phyloP scores from a whole-genome alignment of 371 early-diverging fungal genomes.

The Encephalitozoon intestinalis region DNA sequence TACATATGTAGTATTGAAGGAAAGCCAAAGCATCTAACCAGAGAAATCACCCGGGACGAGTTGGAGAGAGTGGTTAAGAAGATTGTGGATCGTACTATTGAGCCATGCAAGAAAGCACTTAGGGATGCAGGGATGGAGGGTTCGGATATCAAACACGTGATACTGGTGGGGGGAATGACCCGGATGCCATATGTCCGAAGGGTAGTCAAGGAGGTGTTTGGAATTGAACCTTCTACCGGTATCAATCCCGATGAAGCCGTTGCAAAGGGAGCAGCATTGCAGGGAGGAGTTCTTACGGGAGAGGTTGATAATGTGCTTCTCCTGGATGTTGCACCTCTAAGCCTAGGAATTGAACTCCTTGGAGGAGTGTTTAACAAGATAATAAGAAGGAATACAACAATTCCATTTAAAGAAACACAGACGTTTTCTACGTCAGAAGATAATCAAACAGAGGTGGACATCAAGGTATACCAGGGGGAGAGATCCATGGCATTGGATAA shows the following conservation, averaged over 20 bases:
- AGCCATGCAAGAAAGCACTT: conserved; percentile 85
- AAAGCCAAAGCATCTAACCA: conserved; percentile 86
- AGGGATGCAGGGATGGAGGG: conserved; percentile 78
- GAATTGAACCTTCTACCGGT: conserved; percentile 75
- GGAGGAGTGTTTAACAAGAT: conserved; percentile 88
- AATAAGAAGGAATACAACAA: conserved; percentile 92
- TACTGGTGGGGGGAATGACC: conserved; percentile 97
- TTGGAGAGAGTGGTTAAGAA: conserved; percentile 72
- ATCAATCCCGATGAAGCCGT: conserved; percentile 99
- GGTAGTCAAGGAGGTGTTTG: conserved; percentile 76
- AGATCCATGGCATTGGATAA: conserved; percentile 88
- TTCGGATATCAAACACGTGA: conserved; percentile 79
- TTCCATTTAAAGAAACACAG: conserved; percentile 96
- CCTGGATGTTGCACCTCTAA: conserved; percentile 91
- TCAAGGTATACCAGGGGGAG: conserved; percentile 96
- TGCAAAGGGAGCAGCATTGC: conserved; percentile 94
- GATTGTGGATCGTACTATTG: conserved; percentile 76
- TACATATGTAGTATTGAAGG: conserved; percentile 80
- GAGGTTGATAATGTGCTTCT: conserved; percentile 81
- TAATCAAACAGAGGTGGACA: conserved; percentile 90
- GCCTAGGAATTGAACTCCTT: conserved; percentile 72
- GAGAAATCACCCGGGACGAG: conserved; percentile 75
- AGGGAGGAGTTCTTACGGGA: conserved; percentile 83
- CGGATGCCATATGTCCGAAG: conserved; percentile 91
- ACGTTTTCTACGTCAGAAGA: conserved; percentile 97